phyloP scores from a whole-genome alignment of 257 asterid species.

The Fraxinus excelsior region DNA sequence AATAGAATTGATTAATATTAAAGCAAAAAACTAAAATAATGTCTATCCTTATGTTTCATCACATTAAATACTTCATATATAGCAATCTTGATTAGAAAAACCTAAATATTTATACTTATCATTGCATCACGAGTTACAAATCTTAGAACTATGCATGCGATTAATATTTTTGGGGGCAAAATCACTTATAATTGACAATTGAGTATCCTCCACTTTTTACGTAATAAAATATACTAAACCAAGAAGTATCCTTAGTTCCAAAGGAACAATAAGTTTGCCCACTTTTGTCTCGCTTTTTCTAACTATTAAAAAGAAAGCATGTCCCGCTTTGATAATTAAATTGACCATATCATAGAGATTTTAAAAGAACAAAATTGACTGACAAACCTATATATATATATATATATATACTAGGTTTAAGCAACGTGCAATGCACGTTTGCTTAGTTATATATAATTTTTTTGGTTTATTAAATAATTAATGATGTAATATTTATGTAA shows the following conservation, averaged over 20 bases:
- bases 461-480: too few relatives aligned
- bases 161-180: background rate
- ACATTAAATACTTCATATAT: background rate
- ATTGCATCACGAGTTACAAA: slow-evolving; percentile 1
- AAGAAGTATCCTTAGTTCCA: background rate
- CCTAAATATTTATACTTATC: background rate
- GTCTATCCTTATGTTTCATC: background rate
- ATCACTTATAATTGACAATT: background rate
- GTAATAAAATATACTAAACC: background rate
- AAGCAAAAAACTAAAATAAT: too few relatives aligned
- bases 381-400: background rate
- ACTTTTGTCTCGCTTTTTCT: background rate
- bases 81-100: background rate
- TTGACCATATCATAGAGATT: background rate
- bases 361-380: background rate
- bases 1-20: too few relatives aligned
- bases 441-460: too few relatives aligned
- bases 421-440: too few relatives aligned
- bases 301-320: background rate
- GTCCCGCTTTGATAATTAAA: background rate
- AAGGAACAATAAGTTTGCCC: slow-evolving; percentile 1
- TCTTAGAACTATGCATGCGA: background rate
- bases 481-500: too few relatives aligned
- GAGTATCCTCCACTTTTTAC: background rate
- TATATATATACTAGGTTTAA: too few relatives aligned